Evolutionary conservation across 441 rosid genomes (phyloP).

Genomic region (Brassica balearica): DNA sequence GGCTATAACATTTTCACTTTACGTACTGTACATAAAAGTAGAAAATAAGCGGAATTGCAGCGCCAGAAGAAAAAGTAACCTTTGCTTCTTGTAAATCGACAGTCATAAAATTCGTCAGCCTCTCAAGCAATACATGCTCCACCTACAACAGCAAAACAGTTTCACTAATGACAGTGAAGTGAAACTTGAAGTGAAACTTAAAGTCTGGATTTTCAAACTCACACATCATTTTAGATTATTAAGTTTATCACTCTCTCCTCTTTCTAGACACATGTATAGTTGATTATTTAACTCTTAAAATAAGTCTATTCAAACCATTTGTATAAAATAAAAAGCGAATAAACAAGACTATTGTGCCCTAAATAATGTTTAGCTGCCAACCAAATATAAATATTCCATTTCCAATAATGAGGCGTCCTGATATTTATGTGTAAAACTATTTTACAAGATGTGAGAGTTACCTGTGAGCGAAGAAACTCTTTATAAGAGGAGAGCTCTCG

Average conservation of each 20-base stretch:
- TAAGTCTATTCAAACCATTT: neutral
- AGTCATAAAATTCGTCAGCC: slow-evolving; percentile 64
- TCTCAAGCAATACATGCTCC: slow-evolving; percentile 78
- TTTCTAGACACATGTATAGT: neutral
- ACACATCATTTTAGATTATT: neutral
- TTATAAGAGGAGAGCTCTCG: slow-evolving; percentile 81
- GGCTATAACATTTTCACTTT: neutral
- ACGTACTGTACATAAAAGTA: neutral
- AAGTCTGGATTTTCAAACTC: neutral
- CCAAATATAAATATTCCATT: neutral
- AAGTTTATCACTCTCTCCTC: neutral
- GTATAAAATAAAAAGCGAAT: neutral
- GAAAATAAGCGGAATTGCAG: slow-evolving; percentile 20
- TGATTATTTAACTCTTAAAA: neutral
- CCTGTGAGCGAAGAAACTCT: slow-evolving; percentile 89
- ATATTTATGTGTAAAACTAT: neutral
- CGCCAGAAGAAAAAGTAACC: slow-evolving; percentile 45
- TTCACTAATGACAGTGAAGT: neutral
- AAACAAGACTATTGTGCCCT: neutral
- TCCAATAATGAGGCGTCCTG: neutral
- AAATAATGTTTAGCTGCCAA: neutral
- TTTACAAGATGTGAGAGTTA: slow-evolving; percentile 38
- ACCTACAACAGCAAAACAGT: slow-evolving; percentile 51
- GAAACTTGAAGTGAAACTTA: neutral
- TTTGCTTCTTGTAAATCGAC: slow-evolving; percentile 78